Conservation (phyloP, 169 alveolate genomes). For the Cryptosporidium meleagridis region DNA sequence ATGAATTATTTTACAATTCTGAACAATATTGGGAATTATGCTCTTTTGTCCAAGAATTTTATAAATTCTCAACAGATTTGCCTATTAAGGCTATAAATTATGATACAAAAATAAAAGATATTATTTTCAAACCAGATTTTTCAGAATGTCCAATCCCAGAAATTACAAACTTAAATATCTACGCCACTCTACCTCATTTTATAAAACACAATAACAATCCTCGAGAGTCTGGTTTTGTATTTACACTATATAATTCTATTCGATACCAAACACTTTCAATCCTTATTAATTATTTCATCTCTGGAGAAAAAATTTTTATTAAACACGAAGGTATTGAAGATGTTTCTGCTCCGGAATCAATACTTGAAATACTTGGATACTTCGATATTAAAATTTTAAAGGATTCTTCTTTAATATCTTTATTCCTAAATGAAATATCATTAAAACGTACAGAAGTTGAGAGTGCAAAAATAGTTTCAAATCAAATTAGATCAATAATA, state of each 20-base stretch:
- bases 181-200: background rate
- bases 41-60: slow-evolving; percentile 50
- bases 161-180: background rate
- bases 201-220: background rate
- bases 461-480: slow-evolving; percentile 22
- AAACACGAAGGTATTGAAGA: slow-evolving; percentile 26
- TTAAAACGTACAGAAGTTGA: slow-evolving; percentile 3
- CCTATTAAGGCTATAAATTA: slow-evolving; percentile 1
- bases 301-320: slow-evolving; percentile 9
- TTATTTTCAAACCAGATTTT: background rate
- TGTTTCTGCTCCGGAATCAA: background rate
- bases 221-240: background rate
- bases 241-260: slow-evolving; percentile 17
- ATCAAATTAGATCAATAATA: background rate
- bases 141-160: slow-evolving; percentile 26
- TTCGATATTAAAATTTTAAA: background rate
- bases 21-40: slow-evolving; percentile 36
- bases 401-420: background rate
- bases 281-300: slow-evolving; percentile 6
- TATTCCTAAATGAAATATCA: slow-evolving; percentile 20
- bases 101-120: slow-evolving; percentile 21
- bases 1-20: slow-evolving; percentile 26
- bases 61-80: slow-evolving; percentile 1
- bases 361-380: slow-evolving; percentile 7
- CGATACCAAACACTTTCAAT: background rate